A percentile compares a stretch with the other conserved stretches of the same genome.
Conservation (phyloP, 1,284 basidiomycete species). For the Pseudozyma flocculosa region DNA sequence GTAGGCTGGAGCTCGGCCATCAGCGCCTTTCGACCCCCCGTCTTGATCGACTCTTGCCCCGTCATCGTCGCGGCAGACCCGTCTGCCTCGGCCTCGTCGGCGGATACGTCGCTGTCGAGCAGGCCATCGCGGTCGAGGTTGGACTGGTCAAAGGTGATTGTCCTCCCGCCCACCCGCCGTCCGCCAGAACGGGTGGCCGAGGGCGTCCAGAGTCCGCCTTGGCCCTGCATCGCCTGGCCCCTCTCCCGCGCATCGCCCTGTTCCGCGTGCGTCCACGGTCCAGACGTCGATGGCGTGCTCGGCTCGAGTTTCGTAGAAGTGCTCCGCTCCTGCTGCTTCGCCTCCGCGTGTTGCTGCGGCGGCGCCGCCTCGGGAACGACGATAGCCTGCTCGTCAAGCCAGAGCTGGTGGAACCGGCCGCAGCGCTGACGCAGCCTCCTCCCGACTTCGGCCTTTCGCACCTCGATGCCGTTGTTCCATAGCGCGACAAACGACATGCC, state of each 20-base stretch:
- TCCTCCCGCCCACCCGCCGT: slow-evolving; percentile 16
- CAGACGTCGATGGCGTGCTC: too few relatives aligned
- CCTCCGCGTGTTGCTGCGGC: slow-evolving; percentile 79
- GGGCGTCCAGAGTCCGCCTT: slow-evolving; percentile 23
- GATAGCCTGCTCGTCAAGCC: slow-evolving; percentile 28
- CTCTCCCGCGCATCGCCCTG: too few relatives aligned
- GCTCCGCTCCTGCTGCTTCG: slow-evolving; percentile 79
- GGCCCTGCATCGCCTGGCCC: slow-evolving; percentile 64
- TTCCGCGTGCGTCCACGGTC: too few relatives aligned
- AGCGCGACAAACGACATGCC: slow-evolving; percentile 49
- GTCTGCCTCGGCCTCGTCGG: slow-evolving; percentile 18
- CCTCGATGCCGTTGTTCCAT: slow-evolving; percentile 54
- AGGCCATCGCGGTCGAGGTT: slow-evolving; percentile 3
- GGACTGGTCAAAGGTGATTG: slow-evolving; percentile 7
- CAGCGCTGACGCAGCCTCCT: slow-evolving; percentile 32
- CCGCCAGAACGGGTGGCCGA: slow-evolving; percentile 28
- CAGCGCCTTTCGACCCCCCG: slow-evolving; percentile 11
- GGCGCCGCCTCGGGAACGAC: not conserved
- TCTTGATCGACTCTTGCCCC: not conserved
- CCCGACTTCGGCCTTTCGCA: slow-evolving; percentile 40
- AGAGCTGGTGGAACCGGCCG: slow-evolving; percentile 33
- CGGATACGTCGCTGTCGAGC: slow-evolving; percentile 10
- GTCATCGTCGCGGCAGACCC: slow-evolving; percentile 4
- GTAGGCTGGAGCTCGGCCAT: slow-evolving; percentile 21
- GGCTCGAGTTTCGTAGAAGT: slow-evolving; percentile 79